Conservation (phyloP, 352 stramenopile genomes). For the Vaucheria bursata region DNA sequence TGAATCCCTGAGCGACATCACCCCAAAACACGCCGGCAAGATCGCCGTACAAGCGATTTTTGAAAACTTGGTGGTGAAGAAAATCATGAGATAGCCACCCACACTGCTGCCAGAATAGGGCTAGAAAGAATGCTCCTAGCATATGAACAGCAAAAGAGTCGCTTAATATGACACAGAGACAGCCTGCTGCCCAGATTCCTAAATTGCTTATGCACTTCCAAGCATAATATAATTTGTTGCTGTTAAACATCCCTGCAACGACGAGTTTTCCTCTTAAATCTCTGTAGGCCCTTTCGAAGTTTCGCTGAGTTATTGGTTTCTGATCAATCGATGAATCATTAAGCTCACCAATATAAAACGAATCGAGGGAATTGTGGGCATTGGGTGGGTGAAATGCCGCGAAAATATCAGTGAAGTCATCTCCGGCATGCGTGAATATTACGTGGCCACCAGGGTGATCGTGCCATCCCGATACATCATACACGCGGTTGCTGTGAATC, state of each 20-base stretch:
- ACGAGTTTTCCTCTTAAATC: slow-evolving; percentile 85
- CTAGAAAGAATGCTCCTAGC: slow-evolving; percentile 76
- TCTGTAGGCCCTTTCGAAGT: slow-evolving; percentile 91
- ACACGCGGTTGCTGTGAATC: slow-evolving; percentile 71
- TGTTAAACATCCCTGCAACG: slow-evolving; percentile 63
- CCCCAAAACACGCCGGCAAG: slow-evolving; percentile 83
- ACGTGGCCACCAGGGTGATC: slow-evolving; percentile 60
- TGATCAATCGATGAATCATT: slow-evolving; percentile 50
- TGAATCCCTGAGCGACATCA: slow-evolving; percentile 89
- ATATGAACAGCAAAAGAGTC: slow-evolving; percentile 75
- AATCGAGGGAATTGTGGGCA: slow-evolving; percentile 83
- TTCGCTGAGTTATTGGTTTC: slow-evolving; percentile 56
- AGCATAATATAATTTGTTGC: slow-evolving; percentile 68
- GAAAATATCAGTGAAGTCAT: slow-evolving; percentile 97
- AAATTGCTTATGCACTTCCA: slow-evolving; percentile 90
- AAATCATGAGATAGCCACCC: slow-evolving; percentile 95
- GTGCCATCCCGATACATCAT: slow-evolving; percentile 50
- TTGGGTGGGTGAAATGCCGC: slow-evolving; percentile 88
- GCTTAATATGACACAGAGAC: slow-evolving; percentile 72
- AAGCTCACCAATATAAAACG: slow-evolving; percentile 92
- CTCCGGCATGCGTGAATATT: slow-evolving; percentile 90
- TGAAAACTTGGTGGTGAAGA: slow-evolving; percentile 93
- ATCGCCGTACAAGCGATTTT: slow-evolving; percentile 81
- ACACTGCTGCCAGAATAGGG: slow-evolving; percentile 96
- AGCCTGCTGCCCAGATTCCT: slow-evolving; percentile 68